These are phyloP conservation scores for Chloropicon primus DNA, from an alignment of 139 green algal species.

Conservation along the genomic window DNA sequence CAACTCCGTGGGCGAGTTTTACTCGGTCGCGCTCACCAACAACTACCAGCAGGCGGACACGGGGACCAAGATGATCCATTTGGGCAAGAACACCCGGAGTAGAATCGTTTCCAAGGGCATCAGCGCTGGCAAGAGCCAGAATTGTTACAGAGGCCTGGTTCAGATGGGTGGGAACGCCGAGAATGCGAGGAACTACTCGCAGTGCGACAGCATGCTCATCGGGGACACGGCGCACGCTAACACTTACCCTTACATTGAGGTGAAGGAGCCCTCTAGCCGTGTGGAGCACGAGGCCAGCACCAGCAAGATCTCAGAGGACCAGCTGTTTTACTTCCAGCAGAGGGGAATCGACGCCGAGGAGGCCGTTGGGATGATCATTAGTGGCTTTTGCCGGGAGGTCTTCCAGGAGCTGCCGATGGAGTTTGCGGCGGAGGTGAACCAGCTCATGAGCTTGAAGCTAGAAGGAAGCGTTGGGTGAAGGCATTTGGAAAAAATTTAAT, in stretches of 20 bases:
- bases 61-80: conserved; percentile 97
- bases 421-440: conserved; percentile 95
- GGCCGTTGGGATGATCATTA: conserved; percentile 95
- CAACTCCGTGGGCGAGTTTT: conserved; percentile 92
- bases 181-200: conserved; percentile 81
- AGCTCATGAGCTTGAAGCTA: conserved; percentile 97
- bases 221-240: conserved; percentile 89
- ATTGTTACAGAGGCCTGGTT: conserved; percentile 82
- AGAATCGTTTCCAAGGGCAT: conserved; percentile 99
- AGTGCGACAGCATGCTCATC: conserved; percentile 99
- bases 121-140: conserved; percentile 61
- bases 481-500: no score
- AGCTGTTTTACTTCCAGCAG: conserved; percentile 99
- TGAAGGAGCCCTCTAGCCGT: conserved; percentile 69
- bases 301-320: conserved; percentile 97
- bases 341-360: conserved; percentile 79
- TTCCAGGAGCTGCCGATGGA: conserved; percentile 98
- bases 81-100: conserved; percentile 90
- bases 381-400: conserved; percentile 86
- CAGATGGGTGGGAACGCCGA: conserved; percentile 42
- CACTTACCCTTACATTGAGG: conserved; percentile 99
- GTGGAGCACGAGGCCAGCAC: conserved; percentile 98
- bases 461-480: conserved; percentile 86
- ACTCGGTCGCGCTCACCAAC: conserved; percentile 95
- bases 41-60: conserved; percentile 76